These are phyloP conservation scores for Aureobasidium pullulans DNA, from an alignment of 2,329 filamentous ascomycete species.

Conservation along the genomic window DNA sequence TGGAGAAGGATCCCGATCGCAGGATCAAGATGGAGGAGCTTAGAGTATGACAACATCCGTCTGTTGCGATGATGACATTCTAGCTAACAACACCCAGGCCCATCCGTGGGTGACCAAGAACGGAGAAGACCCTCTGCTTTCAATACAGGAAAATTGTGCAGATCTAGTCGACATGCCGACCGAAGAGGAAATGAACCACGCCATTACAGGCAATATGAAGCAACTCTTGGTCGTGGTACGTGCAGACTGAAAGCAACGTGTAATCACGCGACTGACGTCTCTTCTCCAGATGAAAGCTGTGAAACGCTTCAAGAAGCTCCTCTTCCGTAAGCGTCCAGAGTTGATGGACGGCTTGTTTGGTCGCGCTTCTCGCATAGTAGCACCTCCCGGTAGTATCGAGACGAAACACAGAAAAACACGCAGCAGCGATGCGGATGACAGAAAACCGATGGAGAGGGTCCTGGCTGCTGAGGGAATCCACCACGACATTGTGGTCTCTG, in stretches of 20 bases:
- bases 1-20: constrained; percentile 79
- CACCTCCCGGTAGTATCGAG: constrained; percentile 40
- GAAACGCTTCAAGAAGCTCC: constrained; percentile 72
- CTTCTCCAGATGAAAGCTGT: constrained; percentile 72
- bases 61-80: not conserved
- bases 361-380: constrained; percentile 49
- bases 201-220: constrained; percentile 84
- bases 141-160: constrained; percentile 77
- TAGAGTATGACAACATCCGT: constrained; percentile 48
- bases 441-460: constrained; percentile 41
- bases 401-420: constrained; percentile 32
- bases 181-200: constrained; percentile 80
- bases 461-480: constrained; percentile 50
- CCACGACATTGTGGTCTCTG: constrained; percentile 34
- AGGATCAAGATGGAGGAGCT: constrained; percentile 78
- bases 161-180: constrained; percentile 76
- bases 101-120: constrained; percentile 88
- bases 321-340: constrained; percentile 50
- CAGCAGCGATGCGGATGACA: constrained; percentile 46
- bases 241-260: not conserved
- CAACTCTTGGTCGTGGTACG: constrained; percentile 74
- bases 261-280: not conserved
- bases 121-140: constrained; percentile 69
- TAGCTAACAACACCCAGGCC: constrained; percentile 46
- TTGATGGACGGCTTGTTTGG: constrained; percentile 55